Evolutionary conservation across 257 asterid species (phyloP).

Genomic region (Linaria vulgaris): DNA sequence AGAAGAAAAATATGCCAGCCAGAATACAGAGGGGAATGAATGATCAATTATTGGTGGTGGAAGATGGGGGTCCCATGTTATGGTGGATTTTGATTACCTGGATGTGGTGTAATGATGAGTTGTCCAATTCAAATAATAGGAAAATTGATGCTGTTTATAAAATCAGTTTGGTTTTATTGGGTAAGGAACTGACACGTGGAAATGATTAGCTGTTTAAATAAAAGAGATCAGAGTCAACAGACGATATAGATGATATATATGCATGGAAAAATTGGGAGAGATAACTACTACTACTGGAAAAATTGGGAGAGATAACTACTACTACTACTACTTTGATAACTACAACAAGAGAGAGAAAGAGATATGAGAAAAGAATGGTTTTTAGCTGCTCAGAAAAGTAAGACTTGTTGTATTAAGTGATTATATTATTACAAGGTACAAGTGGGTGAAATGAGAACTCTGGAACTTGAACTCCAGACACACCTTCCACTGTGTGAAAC

Average conservation of each 20-base stretch:
- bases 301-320: slow-evolving; percentile 21
- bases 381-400: not conserved
- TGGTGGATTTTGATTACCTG: slow-evolving; percentile 21
- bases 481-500: slow-evolving; percentile 11
- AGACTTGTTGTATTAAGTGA: slow-evolving; percentile 8
- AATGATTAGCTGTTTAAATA: slow-evolving; percentile 5
- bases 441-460: slow-evolving; percentile 1
- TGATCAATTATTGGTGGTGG: slow-evolving; percentile 56
- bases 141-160: not conserved
- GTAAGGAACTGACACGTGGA: not conserved
- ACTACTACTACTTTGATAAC: too few species aligned
- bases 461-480: slow-evolving; percentile 3
- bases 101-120: slow-evolving; percentile 10
- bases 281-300: too few species aligned
- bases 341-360: too few species aligned
- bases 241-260: slow-evolving; percentile 30
- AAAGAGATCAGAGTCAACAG: too few species aligned
- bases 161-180: slow-evolving; percentile 12
- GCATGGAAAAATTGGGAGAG: slow-evolving; percentile 29
- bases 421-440: not conserved
- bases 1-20: slow-evolving; percentile 45
- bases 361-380: not conserved
- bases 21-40: slow-evolving; percentile 45
- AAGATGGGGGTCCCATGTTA: slow-evolving; percentile 19
- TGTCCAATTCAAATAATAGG: slow-evolving; percentile 17